These are phyloP conservation scores for Calonectria ilicicola DNA, from an alignment of 2,329 filamentous ascomycete species.

Conservation along the genomic window DNA sequence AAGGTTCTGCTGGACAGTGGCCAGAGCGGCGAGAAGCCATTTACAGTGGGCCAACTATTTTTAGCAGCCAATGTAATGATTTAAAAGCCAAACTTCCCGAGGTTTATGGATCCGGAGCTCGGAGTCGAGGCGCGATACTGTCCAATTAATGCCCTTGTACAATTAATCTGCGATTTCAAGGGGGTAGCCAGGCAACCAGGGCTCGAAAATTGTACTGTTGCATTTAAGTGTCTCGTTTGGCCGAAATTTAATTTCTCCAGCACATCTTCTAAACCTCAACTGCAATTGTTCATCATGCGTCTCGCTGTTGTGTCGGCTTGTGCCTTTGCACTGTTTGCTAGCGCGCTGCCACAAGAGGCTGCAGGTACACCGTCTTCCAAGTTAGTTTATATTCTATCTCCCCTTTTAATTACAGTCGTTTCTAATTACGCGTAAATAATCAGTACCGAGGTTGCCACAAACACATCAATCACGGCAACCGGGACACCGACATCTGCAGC, in stretches of 20 bases:
- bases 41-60: neutral
- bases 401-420: neutral
- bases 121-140: neutral
- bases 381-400: neutral
- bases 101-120: neutral
- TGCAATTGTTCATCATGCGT: neutral
- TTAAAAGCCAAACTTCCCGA: neutral
- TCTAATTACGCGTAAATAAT: neutral
- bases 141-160: neutral
- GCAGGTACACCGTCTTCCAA: neutral
- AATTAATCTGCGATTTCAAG: neutral
- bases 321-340: neutral
- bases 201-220: neutral
- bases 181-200: neutral
- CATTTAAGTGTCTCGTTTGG: neutral
- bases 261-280: neutral
- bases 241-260: neutral
- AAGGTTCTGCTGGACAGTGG: too few species aligned
- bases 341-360: neutral
- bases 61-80: neutral
- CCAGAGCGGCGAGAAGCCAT: neutral
- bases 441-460: neutral
- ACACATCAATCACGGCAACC: neutral
- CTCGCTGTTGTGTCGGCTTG: neutral
- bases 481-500: neutral